Base-by-base conservation (phyloP, 192 early-diverging fungal genomes). In the Linnemannia schmuckeri region DNA sequence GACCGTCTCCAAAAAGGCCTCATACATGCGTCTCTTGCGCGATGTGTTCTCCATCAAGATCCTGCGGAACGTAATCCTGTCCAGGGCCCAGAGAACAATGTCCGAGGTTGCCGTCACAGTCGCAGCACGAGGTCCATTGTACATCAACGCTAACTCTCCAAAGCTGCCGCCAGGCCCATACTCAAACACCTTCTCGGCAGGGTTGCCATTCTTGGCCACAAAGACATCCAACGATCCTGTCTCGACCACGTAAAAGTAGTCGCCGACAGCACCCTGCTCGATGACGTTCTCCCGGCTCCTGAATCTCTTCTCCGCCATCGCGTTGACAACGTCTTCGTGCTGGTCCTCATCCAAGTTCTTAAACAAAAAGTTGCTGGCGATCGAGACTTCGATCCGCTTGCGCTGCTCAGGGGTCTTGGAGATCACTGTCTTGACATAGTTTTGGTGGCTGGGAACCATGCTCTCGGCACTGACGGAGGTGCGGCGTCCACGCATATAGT, bases 61-160 rank as follows among this genome's bases (percentile, higher is more conserved):
- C 30, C 96, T 90, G 70, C 98, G 94, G 93, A 99, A 99, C 0
- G 98, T 98, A 54, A 99, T 96, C 78, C 98, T 94, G 87, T 99
- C 98, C 54, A 99, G 87, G 1, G 98, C 98, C 98, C 98, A 99
- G 70, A 99, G 90, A n/a, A 97, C 94, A 38, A 94, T 88, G 44
- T 96, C 93, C 24, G 94, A 93, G 0, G 97, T 98, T 5, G 97
- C 95, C 2, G 91, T 90, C 44, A 99, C 95, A 0, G 98, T 98
- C n/a, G 98, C 98, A 2, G 98, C 98, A 46, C 98, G 94, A 30
- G 98, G 98, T 13, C 97, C 97, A 87, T 99, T 99, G 90, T 99
- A 99, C 98, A 99, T 99, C 24, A 99, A 92, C 44, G 98, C 98
- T 70, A 99, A 92, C 91, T 99, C 98, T 78, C 98, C 98, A 96